phyloP scores from a whole-genome alignment of 2,329 filamentous ascomycete species.

The Microsporum canis region DNA sequence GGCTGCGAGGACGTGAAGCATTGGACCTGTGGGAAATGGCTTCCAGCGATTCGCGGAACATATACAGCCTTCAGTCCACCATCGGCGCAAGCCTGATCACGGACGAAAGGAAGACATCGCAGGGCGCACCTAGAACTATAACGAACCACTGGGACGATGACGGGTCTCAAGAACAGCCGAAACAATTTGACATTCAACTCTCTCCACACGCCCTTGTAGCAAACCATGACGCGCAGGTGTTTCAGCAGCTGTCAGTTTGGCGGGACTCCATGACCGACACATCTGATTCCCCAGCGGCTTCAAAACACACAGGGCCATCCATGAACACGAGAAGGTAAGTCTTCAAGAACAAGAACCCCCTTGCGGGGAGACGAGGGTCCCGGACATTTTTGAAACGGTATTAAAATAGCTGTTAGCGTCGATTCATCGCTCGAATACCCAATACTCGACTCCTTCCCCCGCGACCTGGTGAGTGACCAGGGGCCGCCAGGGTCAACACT shows the following conservation, averaged over 20 bases:
- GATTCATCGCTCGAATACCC: slow-evolving; percentile 53
- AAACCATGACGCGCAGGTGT: slow-evolving; percentile 22
- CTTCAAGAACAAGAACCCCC: neutral
- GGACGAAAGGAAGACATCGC: neutral
- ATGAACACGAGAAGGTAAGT: neutral
- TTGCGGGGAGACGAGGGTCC: neutral
- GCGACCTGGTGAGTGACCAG: slow-evolving; percentile 48
- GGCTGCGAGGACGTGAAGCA: slow-evolving; percentile 35
- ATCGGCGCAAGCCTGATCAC: slow-evolving; percentile 28
- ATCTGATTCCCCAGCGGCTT: neutral
- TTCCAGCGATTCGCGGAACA: slow-evolving; percentile 59
- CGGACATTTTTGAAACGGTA: neutral
- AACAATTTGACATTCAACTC: slow-evolving; percentile 33
- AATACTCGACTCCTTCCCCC: slow-evolving; percentile 71
- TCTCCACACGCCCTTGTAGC: slow-evolving; percentile 22
- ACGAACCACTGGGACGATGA: neutral
- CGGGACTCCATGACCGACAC: slow-evolving; percentile 12
- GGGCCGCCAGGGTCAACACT: slow-evolving; percentile 34
- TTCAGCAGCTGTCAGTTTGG: slow-evolving; percentile 26
- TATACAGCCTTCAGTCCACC: slow-evolving; percentile 63
- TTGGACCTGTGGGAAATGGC: slow-evolving; percentile 41
- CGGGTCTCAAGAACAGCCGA: slow-evolving; percentile 10
- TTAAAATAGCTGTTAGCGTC: slow-evolving; percentile 20
- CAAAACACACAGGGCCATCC: neutral
- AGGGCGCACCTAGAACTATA: neutral